Percentiles rank a stretch among this genome's conserved stretches.
phyloP scores from a whole-genome alignment of 768 basidiomycete species.

The Boletus coccyginus region DNA sequence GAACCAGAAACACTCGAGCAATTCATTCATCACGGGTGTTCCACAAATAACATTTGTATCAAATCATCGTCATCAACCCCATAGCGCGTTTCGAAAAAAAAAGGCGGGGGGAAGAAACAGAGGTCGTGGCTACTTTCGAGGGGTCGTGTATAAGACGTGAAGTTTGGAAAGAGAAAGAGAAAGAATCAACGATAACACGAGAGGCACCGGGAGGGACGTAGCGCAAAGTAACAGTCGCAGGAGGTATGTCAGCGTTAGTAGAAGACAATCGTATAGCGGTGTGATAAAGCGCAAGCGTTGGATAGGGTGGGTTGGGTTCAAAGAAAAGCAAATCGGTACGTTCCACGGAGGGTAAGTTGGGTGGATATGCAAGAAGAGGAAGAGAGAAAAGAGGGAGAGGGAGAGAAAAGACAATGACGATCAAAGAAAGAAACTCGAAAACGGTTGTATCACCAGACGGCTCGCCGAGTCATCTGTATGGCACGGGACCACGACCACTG shows the following conservation, averaged over 20 bases:
- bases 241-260: constrained; percentile 1
- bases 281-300: neutral
- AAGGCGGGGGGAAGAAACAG: neutral
- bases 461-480: neutral
- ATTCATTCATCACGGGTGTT: neutral
- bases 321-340: constrained; percentile 1
- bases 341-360: constrained; percentile 11
- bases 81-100: neutral
- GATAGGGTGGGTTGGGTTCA: constrained; percentile 1
- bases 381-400: neutral
- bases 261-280: constrained; percentile 3
- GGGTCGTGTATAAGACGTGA: neutral
- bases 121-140: constrained; percentile 3
- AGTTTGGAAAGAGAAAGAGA: neutral
- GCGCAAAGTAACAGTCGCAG: neutral
- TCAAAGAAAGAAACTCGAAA: constrained; percentile 2
- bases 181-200: neutral
- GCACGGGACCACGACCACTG: neutral
- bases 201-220: neutral
- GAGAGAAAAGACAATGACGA: neutral
- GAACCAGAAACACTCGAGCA: too few relatives aligned
- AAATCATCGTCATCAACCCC: neutral
- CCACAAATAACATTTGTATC: neutral
- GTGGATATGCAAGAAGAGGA: constrained; percentile 9
- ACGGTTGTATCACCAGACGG: neutral